A percentile compares a stretch with the other conserved stretches of the same genome.
phyloP scores from a whole-genome alignment of 2,329 filamentous ascomycete genomes.

The Monilinia polystroma region DNA sequence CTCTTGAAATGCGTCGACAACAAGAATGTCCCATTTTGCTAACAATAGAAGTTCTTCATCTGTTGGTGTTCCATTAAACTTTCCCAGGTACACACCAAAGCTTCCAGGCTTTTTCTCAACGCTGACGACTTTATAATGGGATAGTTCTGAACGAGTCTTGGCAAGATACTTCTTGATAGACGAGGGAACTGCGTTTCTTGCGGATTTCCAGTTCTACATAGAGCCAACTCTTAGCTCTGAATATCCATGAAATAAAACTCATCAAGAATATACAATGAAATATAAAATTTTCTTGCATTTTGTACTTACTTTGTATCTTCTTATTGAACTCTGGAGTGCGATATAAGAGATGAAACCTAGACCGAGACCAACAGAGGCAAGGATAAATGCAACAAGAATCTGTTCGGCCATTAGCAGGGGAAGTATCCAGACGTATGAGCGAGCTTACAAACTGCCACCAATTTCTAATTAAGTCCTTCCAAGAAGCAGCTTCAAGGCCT shows the following conservation, averaged over 20 bases:
- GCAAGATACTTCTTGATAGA: conserved; percentile 28
- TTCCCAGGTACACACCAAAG: conserved; percentile 46
- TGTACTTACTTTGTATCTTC: conserved; percentile 20
- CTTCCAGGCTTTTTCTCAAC: conserved; percentile 28
- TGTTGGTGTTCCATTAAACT: conserved; percentile 41
- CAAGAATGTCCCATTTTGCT: conserved; percentile 46
- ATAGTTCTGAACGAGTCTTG: conserved; percentile 24
- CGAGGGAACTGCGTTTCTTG: conserved; percentile 19
- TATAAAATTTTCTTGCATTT: not conserved
- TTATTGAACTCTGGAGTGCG: conserved; percentile 25
- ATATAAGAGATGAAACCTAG: conserved; percentile 26
- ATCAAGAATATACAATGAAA: not conserved
- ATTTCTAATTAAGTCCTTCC: conserved; percentile 30
- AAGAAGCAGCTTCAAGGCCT: conserved; percentile 33
- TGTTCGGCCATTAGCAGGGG: conserved; percentile 28
- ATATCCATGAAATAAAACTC: not conserved
- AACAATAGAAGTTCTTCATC: conserved; percentile 41
- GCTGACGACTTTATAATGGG: conserved; percentile 27
- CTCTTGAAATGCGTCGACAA: conserved; percentile 45
- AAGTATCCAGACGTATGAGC: conserved; percentile 3
- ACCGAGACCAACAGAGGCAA: conserved; percentile 31
- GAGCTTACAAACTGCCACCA: conserved; percentile 36
- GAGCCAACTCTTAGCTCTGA: not conserved
- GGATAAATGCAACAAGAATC: conserved; percentile 35
- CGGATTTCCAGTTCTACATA: conserved; percentile 26